phyloP scores from a whole-genome alignment of 352 stramenopile species.

The Pythium pyrilobum region DNA sequence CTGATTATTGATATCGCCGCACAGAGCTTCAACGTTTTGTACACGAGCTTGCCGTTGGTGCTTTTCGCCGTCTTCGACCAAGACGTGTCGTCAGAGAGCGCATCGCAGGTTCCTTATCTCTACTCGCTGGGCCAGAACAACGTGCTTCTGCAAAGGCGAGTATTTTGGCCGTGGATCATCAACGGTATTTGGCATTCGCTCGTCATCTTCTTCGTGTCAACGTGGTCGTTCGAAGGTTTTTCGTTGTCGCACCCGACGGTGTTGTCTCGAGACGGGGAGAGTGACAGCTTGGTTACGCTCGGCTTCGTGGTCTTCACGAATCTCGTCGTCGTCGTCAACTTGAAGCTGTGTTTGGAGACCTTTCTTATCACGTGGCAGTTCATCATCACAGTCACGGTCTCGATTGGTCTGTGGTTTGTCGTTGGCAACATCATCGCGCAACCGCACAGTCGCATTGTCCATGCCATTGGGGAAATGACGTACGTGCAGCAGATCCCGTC shows the following conservation, averaged over 20 bases:
- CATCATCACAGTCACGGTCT: slow-evolving; percentile 42
- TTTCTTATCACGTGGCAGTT: slow-evolving; percentile 76
- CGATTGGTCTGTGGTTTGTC: slow-evolving; percentile 60
- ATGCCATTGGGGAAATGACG: slow-evolving; percentile 64
- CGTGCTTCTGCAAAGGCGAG: slow-evolving; percentile 38
- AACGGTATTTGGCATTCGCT: slow-evolving; percentile 80
- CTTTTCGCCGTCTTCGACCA: slow-evolving; percentile 77
- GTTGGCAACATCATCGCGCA: slow-evolving; percentile 56
- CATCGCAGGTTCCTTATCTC: slow-evolving; percentile 55
- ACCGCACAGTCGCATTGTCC: slow-evolving; percentile 39
- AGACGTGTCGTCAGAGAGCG: slow-evolving; percentile 65
- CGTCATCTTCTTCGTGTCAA: slow-evolving; percentile 79
- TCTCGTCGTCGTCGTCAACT: slow-evolving; percentile 69
- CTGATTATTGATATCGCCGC: slow-evolving; percentile 72
- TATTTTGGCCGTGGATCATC: slow-evolving; percentile 84
- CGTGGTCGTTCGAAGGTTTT: slow-evolving; percentile 40
- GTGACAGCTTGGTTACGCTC: slow-evolving; percentile 53
- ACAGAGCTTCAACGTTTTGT: slow-evolving; percentile 82
- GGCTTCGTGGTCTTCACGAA: slow-evolving; percentile 81
- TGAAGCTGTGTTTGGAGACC: slow-evolving; percentile 70
- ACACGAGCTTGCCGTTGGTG: slow-evolving; percentile 70
- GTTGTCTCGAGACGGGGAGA: slow-evolving; percentile 34
- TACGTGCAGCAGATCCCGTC: slow-evolving; percentile 52
- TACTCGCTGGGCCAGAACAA: slow-evolving; percentile 72
- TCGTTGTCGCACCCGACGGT: slow-evolving; percentile 26